Evolutionary conservation across 495 filamentous ascomycete species (phyloP), one percentile per base, ranked within the genome.

Genomic region (Mytilinidion resinicola): DNA sequence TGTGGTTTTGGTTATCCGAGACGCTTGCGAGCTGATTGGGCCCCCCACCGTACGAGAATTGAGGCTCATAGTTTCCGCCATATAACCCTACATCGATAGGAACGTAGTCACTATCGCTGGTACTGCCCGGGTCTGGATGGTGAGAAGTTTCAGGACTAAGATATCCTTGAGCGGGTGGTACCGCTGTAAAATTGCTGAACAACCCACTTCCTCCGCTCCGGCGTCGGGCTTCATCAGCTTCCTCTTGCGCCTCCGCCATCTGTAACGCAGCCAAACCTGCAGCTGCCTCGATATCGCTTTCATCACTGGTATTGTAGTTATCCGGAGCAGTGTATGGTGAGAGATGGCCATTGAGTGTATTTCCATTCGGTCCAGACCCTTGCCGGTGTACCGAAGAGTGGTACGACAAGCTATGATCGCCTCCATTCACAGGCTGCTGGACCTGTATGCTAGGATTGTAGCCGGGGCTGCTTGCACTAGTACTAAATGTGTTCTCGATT

Each of bases 231-330:
- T 77, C 76, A 17, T 78, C 75, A 4, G 73, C 78, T 46, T 66
- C 72, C 20, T 96, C 90, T 67, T 96, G 84, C 70, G 91, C 83
- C 52, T 96, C 93, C 1, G 88, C 89, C 72, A 89, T 81, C 36
- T 82, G 85, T 79, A 98, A 80, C 65, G 91, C 90, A 61, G 85
- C 82, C 15, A 95, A 73, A 1, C 93, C 93, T 25, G 88, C 89
- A 19, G 87, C 87, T 25, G 89, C 92, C 71, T 99, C 93, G 0
- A 90, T 83, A 61, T 99, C 93, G 65, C 90, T 96, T 30, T 89
- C 88, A 59, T 93, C 81, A 64, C 79, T 82, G 1, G 75, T 78
- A 67, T 72, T 75, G 54, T 83, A 81, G 57, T 30, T 51, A n/a
- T 61, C 63, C 37, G 55, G 60, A 3, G 43, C 17, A 10, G 54